These are phyloP conservation scores for Pestalotiopsis sp. DNA, from an alignment of 2,329 filamentous ascomycete species.

Conservation along the genomic window DNA sequence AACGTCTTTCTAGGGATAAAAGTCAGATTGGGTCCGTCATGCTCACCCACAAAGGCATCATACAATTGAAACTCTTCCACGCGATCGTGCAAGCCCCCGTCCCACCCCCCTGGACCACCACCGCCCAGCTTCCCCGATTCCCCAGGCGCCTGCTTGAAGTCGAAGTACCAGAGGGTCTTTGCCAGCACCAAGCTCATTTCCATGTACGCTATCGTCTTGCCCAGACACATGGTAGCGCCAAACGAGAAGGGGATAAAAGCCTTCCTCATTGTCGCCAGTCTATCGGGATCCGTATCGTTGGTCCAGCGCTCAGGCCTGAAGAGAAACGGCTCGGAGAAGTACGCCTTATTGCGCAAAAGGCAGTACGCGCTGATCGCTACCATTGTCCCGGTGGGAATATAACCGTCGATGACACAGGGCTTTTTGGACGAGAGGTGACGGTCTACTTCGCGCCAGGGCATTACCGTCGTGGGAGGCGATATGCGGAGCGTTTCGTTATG, in stretches of 20 bases:
- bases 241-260: slow-evolving; percentile 34
- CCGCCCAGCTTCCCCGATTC: not conserved
- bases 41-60: not conserved
- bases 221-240: slow-evolving; percentile 37
- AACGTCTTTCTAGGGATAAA: not conserved
- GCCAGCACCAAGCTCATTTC: slow-evolving; percentile 20
- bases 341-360: too few relatives aligned
- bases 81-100: not conserved
- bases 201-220: slow-evolving; percentile 27
- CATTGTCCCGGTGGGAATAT: too few relatives aligned
- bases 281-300: too few relatives aligned
- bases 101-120: not conserved
- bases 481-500: too few relatives aligned
- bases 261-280: not conserved
- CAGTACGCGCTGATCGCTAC: too few relatives aligned
- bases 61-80: not conserved
- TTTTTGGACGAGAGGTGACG: too few relatives aligned
- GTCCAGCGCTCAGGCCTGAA: too few relatives aligned
- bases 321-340: too few relatives aligned
- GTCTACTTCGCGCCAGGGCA: too few relatives aligned
- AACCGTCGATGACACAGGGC: too few relatives aligned
- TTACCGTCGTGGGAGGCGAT: too few relatives aligned
- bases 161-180: slow-evolving; percentile 20
- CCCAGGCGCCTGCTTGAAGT: slow-evolving; percentile 10
- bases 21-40: not conserved